Conservation (phyloP, 106 monocot genomes). For the Allium sativum region DNA sequence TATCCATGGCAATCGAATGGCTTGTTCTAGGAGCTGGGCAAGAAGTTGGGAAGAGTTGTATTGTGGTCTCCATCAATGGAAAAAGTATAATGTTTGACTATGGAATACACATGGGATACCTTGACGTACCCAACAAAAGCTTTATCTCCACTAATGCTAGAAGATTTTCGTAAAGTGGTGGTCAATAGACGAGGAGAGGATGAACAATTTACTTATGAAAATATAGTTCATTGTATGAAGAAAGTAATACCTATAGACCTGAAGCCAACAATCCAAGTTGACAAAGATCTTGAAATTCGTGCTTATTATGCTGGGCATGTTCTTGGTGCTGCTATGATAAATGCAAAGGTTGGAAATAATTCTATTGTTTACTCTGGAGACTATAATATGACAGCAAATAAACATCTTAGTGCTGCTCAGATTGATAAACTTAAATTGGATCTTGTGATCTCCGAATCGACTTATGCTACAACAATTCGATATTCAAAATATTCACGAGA, state of each 20-base stretch:
- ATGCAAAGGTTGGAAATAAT: constrained; percentile 65
- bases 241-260: constrained; percentile 74
- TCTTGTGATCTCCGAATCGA: too few species aligned
- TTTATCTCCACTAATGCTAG: constrained; percentile 79
- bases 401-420: constrained; percentile 92
- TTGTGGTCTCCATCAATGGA: constrained; percentile 57
- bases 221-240: constrained; percentile 72
- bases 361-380: constrained; percentile 84
- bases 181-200: too few species aligned
- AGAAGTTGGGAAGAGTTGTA: constrained; percentile 94
- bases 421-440: constrained; percentile 72
- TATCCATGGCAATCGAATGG: constrained; percentile 72
- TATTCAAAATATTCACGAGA: too few species aligned
- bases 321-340: constrained; percentile 91
- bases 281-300: constrained; percentile 71
- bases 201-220: constrained; percentile 60
- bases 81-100: constrained; percentile 94
- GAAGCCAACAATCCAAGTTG: constrained; percentile 81
- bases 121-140: constrained; percentile 96
- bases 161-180: too few species aligned
- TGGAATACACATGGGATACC: constrained; percentile 92
- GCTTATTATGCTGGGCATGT: constrained; percentile 98
- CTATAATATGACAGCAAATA: constrained; percentile 96
- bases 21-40: constrained; percentile 84
- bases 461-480: too few species aligned